Percentiles rank a stretch among this genome's conserved stretches.
Conservation (phyloP, 371 early-diverging fungal genomes). For the Mucor racemosus region DNA sequence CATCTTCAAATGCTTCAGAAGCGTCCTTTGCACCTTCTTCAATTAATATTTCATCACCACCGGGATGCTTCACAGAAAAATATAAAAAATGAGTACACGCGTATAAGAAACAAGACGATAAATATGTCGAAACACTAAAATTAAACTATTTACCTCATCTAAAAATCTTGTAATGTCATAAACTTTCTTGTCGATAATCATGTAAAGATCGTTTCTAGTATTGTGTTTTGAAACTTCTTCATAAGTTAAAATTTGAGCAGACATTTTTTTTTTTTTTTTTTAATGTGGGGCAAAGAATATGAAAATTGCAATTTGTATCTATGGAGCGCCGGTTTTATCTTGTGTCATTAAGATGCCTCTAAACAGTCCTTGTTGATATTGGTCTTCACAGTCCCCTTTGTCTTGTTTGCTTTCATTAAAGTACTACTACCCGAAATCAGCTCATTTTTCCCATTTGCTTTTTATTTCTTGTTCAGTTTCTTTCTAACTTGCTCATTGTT, state of each 20-base stretch:
- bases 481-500: not conserved
- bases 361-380: not conserved
- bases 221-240: constrained; percentile 68
- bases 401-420: no score
- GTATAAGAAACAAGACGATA: not conserved
- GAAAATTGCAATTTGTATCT: not conserved
- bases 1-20: constrained; percentile 93
- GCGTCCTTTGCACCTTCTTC: constrained; percentile 87
- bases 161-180: constrained; percentile 84
- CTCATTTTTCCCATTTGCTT: not conserved
- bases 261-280: no score
- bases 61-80: constrained; percentile 70
- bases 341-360: not conserved
- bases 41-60: constrained; percentile 80
- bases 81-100: not conserved
- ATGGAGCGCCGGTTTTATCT: not conserved
- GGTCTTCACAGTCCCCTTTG: not conserved
- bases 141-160: constrained; percentile 55
- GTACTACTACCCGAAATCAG: not conserved
- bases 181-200: constrained; percentile 80
- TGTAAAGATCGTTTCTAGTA: constrained; percentile 61
- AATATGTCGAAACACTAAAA: not conserved
- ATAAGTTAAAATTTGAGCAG: constrained; percentile 45
- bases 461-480: not conserved
- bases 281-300: not conserved